Percentiles rank a stretch among this genome's conserved stretches.
Conservation (phyloP, 2,329 filamentous ascomycete species). For the Pleoardoris graminearum region DNA sequence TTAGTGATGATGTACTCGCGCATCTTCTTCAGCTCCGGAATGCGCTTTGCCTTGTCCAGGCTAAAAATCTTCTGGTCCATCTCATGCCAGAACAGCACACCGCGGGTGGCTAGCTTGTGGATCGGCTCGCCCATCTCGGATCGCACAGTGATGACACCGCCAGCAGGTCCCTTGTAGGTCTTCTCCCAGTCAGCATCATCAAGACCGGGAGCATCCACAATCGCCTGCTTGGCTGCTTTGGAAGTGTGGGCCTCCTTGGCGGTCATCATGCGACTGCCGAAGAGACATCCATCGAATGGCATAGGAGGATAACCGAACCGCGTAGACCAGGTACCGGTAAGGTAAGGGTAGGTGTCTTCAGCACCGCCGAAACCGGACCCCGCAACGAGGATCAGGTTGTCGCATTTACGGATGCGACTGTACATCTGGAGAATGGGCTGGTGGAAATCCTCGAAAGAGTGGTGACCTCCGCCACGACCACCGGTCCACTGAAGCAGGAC, state of each 20-base stretch:
- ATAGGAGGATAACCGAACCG: conserved; percentile 51
- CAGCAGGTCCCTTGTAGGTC: conserved; percentile 69
- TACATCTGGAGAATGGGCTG: conserved; percentile 54
- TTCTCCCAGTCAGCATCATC: conserved; percentile 52
- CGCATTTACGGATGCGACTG: conserved; percentile 49
- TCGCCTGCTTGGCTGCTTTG: conserved; percentile 50
- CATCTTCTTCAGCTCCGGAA: conserved; percentile 49
- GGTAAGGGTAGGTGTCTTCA: conserved; percentile 53
- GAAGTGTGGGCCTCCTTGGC: conserved; percentile 53
- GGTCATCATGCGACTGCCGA: conserved; percentile 54
- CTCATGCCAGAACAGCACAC: conserved; percentile 96
- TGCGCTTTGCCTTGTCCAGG: conserved; percentile 76
- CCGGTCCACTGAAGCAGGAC: conserved; percentile 56
- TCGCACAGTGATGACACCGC: conserved; percentile 92
- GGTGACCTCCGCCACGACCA: conserved; percentile 55
- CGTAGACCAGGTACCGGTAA: conserved; percentile 51
- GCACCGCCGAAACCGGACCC: conserved; percentile 54
- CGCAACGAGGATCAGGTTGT: conserved; percentile 53
- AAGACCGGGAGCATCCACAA: conserved; percentile 49
- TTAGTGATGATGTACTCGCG: conserved; percentile 52
- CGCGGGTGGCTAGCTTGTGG: conserved; percentile 95
- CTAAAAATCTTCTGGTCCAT: conserved; percentile 99
- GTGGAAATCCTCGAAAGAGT: conserved; percentile 56
- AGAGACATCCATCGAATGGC: conserved; percentile 54
- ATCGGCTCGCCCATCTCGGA: conserved; percentile 99